phyloP scores from a whole-genome alignment of 2,329 filamentous ascomycete genomes.

The Tolypocladium ophioglossoides region DNA sequence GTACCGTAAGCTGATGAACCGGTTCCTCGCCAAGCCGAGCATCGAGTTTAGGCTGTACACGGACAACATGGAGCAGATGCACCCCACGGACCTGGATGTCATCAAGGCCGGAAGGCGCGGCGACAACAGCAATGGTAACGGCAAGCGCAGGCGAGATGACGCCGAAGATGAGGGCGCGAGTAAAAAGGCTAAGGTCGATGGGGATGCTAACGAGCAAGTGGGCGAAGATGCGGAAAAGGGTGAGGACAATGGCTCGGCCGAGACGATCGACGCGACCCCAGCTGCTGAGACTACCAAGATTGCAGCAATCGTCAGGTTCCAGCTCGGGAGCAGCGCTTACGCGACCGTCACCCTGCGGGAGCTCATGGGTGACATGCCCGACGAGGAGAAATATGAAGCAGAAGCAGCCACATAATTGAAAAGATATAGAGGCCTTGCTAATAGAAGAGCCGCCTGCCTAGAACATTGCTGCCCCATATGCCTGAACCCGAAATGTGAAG shows the following conservation, averaged over 20 bases:
- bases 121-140: background rate
- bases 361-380: constrained; percentile 46
- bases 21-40: constrained; percentile 52
- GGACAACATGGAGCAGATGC: constrained; percentile 70
- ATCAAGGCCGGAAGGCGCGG: constrained; percentile 32
- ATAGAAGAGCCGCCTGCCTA: background rate
- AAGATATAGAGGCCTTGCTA: background rate
- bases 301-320: constrained; percentile 62
- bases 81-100: constrained; percentile 74
- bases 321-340: constrained; percentile 70
- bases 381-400: constrained; percentile 1
- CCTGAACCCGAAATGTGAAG: background rate
- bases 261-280: constrained; percentile 11
- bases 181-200: constrained; percentile 11
- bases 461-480: background rate
- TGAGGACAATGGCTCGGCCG: constrained; percentile 7
- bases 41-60: constrained; percentile 62
- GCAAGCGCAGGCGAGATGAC: constrained; percentile 9
- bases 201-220: background rate
- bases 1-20: constrained; percentile 76
- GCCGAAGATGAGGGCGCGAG: constrained; percentile 6
- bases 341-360: constrained; percentile 76
- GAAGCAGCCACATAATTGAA: background rate
- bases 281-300: constrained; percentile 29
- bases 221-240: background rate